Evolutionary conservation across 805 yeast species (phyloP).

Genomic region (Teunomyces stri): DNA sequence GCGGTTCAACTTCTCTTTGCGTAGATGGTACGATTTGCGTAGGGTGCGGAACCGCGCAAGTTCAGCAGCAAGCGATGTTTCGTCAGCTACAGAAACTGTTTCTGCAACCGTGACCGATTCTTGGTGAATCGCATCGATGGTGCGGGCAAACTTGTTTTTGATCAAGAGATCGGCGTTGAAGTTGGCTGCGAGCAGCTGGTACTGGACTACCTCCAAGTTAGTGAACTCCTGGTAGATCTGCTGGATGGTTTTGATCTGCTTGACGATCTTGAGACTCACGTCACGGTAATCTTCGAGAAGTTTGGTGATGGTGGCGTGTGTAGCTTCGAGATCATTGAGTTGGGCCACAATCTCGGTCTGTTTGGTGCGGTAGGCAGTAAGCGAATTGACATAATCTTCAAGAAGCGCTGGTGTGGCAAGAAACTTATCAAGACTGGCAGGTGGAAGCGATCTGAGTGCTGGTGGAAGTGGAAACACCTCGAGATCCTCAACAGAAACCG

Average conservation of each 20-base stretch:
- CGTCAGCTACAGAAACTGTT: neutral
- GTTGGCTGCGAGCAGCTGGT: slow-evolving; percentile 36
- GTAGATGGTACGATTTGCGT: slow-evolving; percentile 31
- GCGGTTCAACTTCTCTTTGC: slow-evolving; percentile 37
- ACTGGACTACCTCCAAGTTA: slow-evolving; percentile 35
- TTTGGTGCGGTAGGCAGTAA: slow-evolving; percentile 18
- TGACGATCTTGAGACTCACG: slow-evolving; percentile 19
- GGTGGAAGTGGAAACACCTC: slow-evolving; percentile 28
- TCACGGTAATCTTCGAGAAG: slow-evolving; percentile 25
- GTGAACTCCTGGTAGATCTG: slow-evolving; percentile 30
- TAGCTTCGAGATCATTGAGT: slow-evolving; percentile 10
- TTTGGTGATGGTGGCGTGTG: slow-evolving; percentile 2
- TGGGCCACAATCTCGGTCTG: slow-evolving; percentile 9
- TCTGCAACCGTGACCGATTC: slow-evolving; percentile 17
- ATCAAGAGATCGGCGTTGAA: slow-evolving; percentile 32
- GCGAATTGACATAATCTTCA: slow-evolving; percentile 28
- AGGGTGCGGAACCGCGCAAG: slow-evolving; percentile 18
- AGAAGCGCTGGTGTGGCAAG: slow-evolving; percentile 26
- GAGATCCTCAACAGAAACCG: slow-evolving; percentile 10
- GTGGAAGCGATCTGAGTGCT: slow-evolving; percentile 29
- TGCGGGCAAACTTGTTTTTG: slow-evolving; percentile 24
- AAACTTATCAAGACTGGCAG: slow-evolving; percentile 22
- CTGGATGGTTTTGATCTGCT: slow-evolving; percentile 22
- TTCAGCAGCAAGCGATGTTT: neutral
- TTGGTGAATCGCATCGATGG: slow-evolving; percentile 22